phyloP scores from a whole-genome alignment of 2,329 filamentous ascomycete genomes.

The Aureobasidium uvarum region DNA sequence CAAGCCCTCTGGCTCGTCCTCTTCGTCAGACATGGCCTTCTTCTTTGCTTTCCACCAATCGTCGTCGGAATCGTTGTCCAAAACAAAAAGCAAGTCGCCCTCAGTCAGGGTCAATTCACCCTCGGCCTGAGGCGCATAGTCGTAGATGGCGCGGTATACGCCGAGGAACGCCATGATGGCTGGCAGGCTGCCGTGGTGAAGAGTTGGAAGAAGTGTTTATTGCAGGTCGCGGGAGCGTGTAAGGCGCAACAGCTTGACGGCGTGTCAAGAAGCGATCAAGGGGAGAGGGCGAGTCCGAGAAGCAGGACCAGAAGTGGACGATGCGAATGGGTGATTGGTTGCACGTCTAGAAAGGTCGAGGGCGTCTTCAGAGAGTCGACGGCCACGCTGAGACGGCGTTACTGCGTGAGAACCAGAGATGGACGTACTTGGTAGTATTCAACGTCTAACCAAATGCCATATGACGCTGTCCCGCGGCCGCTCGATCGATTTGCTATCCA shows the following conservation, averaged over 20 bases:
- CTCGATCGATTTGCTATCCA: background rate
- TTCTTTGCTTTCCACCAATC: slow-evolving; percentile 98
- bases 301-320: background rate
- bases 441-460: slow-evolving; percentile 13
- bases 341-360: background rate
- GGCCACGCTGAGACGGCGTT: background rate
- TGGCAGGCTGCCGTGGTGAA: background rate
- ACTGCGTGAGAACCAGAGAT: background rate
- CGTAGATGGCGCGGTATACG: slow-evolving; percentile 86
- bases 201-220: background rate
- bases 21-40: slow-evolving; percentile 71
- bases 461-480: slow-evolving; percentile 15
- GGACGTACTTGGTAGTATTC: background rate
- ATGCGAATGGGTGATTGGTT: background rate
- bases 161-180: slow-evolving; percentile 83
- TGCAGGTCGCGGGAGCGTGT: background rate
- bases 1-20: slow-evolving; percentile 85
- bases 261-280: slow-evolving; percentile 3
- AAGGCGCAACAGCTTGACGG: slow-evolving; percentile 14
- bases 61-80: slow-evolving; percentile 72
- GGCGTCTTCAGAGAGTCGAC: background rate
- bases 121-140: slow-evolving; percentile 83
- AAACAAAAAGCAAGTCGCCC: slow-evolving; percentile 82
- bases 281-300: background rate
- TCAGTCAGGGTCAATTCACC: slow-evolving; percentile 82